Evolutionary conservation across 352 stramenopile species (phyloP).

Genomic region (Aphanomyces invadans): DNA sequence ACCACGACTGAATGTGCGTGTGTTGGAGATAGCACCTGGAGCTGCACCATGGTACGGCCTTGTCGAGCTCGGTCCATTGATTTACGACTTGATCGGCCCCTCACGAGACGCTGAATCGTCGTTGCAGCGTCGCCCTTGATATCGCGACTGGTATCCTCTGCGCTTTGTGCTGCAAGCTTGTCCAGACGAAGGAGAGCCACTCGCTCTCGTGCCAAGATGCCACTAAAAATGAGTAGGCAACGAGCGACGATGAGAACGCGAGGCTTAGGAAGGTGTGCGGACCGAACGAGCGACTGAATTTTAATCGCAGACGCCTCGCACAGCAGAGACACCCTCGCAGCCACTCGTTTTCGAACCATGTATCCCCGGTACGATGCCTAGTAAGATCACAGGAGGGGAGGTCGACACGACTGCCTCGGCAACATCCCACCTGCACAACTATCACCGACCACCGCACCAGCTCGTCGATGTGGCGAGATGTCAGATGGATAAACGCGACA

Average conservation of each 20-base stretch:
- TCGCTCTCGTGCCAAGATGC: conserved; percentile 12
- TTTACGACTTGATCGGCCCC: background rate
- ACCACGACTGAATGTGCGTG: background rate
- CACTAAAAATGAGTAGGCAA: too few species aligned
- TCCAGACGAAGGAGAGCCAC: conserved; percentile 15
- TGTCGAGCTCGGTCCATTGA: background rate
- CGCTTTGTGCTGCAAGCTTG: background rate
- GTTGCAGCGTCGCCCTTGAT: background rate
- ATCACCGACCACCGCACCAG: conserved; percentile 34
- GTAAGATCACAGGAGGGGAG: background rate
- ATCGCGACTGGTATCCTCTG: background rate
- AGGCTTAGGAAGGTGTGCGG: too few species aligned
- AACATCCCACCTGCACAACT: conserved; percentile 47
- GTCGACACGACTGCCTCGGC: too few species aligned
- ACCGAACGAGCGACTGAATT: conserved; percentile 20
- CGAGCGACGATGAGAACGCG: too few species aligned
- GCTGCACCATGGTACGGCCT: background rate
- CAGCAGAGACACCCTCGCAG: background rate
- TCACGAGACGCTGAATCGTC: background rate
- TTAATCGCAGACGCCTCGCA: background rate
- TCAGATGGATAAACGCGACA: conserved; percentile 34
- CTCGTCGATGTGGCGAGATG: conserved; percentile 41
- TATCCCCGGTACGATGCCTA: conserved; percentile 20
- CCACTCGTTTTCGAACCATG: conserved; percentile 6
- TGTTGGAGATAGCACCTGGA: background rate